These are phyloP conservation scores for Agaricus subrufescens DNA, from an alignment of 768 basidiomycete species.

Conservation along the genomic window DNA sequence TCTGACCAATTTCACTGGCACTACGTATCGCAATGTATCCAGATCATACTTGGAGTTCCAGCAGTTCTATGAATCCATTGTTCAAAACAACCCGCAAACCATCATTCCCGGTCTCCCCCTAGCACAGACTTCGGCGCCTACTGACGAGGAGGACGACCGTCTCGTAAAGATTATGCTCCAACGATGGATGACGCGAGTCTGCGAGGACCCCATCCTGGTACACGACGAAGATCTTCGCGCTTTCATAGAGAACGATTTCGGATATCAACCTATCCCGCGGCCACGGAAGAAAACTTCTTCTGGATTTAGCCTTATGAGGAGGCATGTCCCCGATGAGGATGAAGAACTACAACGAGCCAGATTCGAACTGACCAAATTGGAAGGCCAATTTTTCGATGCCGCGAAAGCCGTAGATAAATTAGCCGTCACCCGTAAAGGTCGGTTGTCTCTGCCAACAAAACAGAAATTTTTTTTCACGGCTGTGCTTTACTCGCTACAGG, in stretches of 20 bases:
- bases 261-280: conserved; percentile 82
- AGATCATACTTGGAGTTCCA: conserved; percentile 95
- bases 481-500: conserved; percentile 36
- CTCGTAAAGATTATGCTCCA: conserved; percentile 94
- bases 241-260: conserved; percentile 97
- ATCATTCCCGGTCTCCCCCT: conserved; percentile 94
- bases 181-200: conserved; percentile 89
- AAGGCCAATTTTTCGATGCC: conserved; percentile 88
- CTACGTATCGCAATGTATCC: conserved; percentile 89
- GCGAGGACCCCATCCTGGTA: conserved; percentile 85
- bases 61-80: conserved; percentile 86
- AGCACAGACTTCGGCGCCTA: conserved; percentile 94
- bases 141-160: conserved; percentile 97
- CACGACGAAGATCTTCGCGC: conserved; percentile 91
- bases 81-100: conserved; percentile 91
- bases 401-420: conserved; percentile 89
- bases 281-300: conserved; percentile 68
- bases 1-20: conserved; percentile 84
- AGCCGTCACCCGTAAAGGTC: conserved; percentile 76
- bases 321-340: conserved; percentile 89
- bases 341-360: conserved; percentile 88
- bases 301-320: conserved; percentile 71
- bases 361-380: conserved; percentile 88
- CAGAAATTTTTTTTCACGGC: background rate
- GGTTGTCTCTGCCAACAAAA: conserved; percentile 9